These are phyloP conservation scores for Coemansia sp. DNA, from an alignment of 192 early-diverging fungal species.

Conservation along the genomic window DNA sequence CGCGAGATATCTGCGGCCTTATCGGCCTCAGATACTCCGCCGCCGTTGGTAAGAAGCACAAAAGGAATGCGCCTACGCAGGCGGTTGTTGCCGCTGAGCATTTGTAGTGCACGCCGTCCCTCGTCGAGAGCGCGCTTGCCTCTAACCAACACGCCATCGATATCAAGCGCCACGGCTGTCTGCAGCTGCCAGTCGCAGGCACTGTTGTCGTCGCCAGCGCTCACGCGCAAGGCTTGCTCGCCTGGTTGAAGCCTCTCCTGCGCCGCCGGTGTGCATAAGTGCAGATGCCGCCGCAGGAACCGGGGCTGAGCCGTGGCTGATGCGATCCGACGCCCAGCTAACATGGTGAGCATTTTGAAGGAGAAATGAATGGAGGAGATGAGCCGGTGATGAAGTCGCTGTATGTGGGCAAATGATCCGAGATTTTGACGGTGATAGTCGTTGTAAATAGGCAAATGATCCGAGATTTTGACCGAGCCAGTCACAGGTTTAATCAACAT, in stretches of 20 bases:
- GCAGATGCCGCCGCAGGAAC: constrained; percentile 13
- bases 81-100: constrained; percentile 65
- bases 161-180: constrained; percentile 69
- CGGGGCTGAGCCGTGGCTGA: no score
- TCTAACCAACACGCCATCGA: constrained; percentile 90
- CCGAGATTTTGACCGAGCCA: no score
- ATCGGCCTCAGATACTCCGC: constrained; percentile 73
- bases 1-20: constrained; percentile 72
- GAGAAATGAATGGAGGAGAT: no score
- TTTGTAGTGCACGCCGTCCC: constrained; percentile 65
- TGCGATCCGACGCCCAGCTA: no score
- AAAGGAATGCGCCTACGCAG: constrained; percentile 64
- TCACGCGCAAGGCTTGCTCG: not conserved
- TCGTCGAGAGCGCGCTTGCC: constrained; percentile 71
- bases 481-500: no score
- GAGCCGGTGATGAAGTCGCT: no score
- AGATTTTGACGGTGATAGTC: no score
- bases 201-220: not conserved
- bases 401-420: no score
- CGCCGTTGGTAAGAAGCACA: constrained; percentile 88
- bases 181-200: constrained; percentile 29
- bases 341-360: no score
- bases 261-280: constrained; percentile 11
- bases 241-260: not conserved
- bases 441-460: no score